A percentile compares a stretch with the other conserved stretches of the same genome.
phyloP scores from a whole-genome alignment of 306 rosid species.

The Mucuna pruriens region DNA sequence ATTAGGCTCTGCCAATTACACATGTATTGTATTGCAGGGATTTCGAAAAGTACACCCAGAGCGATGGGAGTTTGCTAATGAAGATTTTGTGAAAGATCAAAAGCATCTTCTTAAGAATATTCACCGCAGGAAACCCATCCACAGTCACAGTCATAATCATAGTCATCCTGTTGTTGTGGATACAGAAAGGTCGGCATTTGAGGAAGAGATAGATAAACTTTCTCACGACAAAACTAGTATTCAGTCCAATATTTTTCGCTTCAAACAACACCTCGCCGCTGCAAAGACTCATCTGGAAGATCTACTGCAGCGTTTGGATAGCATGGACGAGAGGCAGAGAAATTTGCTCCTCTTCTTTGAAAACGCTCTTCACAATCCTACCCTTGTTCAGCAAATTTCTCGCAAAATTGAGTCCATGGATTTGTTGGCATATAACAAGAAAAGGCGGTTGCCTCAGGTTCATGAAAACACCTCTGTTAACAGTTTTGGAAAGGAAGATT shows the following conservation, averaged over 20 bases:
- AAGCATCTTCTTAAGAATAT: slow-evolving; percentile 79
- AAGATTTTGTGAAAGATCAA: slow-evolving; percentile 72
- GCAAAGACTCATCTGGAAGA: slow-evolving; percentile 59
- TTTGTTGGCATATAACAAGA: slow-evolving; percentile 68
- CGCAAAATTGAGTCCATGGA: slow-evolving; percentile 69
- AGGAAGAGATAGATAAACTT: slow-evolving; percentile 75
- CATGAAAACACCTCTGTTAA: slow-evolving; percentile 34
- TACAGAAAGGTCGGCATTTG: slow-evolving; percentile 73
- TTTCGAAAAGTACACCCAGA: slow-evolving; percentile 83
- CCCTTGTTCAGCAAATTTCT: slow-evolving; percentile 55
- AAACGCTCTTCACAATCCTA: slow-evolving; percentile 66
- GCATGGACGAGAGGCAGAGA: slow-evolving; percentile 67
- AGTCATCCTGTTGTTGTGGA: slow-evolving; percentile 64
- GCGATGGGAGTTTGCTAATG: slow-evolving; percentile 83
- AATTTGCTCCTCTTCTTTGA: slow-evolving; percentile 50
- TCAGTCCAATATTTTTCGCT: slow-evolving; percentile 55
- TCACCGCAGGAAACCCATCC: slow-evolving; percentile 83
- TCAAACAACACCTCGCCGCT: slow-evolving; percentile 54
- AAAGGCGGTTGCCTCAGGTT: slow-evolving; percentile 67
- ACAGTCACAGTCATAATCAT: slow-evolving; percentile 82
- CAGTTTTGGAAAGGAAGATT: slow-evolving; percentile 52
- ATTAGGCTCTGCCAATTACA: too few relatives aligned
- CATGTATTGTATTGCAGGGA: slow-evolving; percentile 23
- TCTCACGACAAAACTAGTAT: slow-evolving; percentile 56
- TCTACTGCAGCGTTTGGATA: slow-evolving; percentile 49